Evolutionary conservation across 208 protist genomes (phyloP), one percentile per base, ranked within the genome.

Genomic region (Vickermania spadyakhi): DNA sequence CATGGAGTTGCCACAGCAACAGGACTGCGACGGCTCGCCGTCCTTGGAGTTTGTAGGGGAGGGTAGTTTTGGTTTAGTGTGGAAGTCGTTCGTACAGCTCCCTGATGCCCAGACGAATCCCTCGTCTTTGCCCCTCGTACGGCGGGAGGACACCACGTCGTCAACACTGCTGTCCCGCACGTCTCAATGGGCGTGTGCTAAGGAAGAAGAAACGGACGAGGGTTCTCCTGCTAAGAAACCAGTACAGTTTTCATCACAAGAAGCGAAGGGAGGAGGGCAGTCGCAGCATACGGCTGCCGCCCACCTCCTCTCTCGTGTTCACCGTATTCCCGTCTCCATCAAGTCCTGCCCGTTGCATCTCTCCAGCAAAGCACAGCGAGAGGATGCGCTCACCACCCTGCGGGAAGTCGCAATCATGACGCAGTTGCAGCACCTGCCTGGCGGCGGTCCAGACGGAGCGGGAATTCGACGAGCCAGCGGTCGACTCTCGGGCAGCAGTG

Each of bases 61-160:
- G 56, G 87, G 87, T n/a, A 91, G 84, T 71, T 94, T 94, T 56
- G 87, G 87, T 0, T 62, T 94, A 25, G 87, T 94, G 22, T 94
- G 81, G 81, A 74, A 77, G 2, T 18, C 11, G n/a, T 7, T n/a
- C 18, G 36, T 45, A 18, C 36, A 45, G 36, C 36, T 45, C 36
- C 36, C 36, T 18, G 18, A 7, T 18, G 18, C 36, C 36, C 7
- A 7, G 11, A 45, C 36, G 11, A n/a, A n/a, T n/a, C n/a, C n/a
- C n/a, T n/a, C n/a, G n/a, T n/a, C n/a, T n/a, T n/a, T n/a, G n/a
- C n/a, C n/a, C n/a, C n/a, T n/a, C n/a, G 41, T 49, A 21, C 18
- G 13, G 13, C 41, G 41, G 11, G 41, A 49, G 18, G n/a, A n/a
- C n/a, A 45, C 36, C 36, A 45, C 36, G 18, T 18, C 7, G 7